Conservation (phyloP, 1,139 yeast genomes). For the Magnusiomyces tetraspermus region DNA sequence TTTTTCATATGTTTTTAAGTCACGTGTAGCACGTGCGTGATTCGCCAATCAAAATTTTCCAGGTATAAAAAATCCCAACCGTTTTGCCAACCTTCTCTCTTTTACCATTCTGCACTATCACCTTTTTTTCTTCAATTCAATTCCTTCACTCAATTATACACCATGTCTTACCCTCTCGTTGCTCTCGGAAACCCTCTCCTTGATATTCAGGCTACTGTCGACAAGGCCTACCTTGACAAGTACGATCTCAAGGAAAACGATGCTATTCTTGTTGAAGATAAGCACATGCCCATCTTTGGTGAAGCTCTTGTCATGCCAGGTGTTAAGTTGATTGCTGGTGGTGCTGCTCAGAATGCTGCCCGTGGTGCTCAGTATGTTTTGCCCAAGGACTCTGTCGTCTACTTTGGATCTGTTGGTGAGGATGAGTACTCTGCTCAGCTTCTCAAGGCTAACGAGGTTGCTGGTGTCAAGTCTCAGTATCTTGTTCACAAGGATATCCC, state of each 20-base stretch:
- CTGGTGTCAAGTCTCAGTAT: conserved; percentile 83
- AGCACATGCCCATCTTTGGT: conserved; percentile 76
- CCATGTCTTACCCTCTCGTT: conserved; percentile 51
- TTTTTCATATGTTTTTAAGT: no score
- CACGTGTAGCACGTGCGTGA: no score
- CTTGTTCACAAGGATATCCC: conserved; percentile 59
- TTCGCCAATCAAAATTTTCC: no score
- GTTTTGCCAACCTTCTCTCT: no score
- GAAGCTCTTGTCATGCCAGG: conserved; percentile 58
- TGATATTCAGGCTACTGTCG: conserved; percentile 80
- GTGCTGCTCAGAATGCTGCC: conserved; percentile 99
- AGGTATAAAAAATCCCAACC: no score
- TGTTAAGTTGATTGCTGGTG: conserved; percentile 84
- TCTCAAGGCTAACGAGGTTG: conserved; percentile 69
- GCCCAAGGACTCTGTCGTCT: conserved; percentile 73
- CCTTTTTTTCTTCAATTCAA: no score
- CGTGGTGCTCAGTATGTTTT: conserved; percentile 94
- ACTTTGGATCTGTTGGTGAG: conserved; percentile 94
- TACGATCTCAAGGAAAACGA: conserved; percentile 84
- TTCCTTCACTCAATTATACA: no score
- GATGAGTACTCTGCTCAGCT: conserved; percentile 81
- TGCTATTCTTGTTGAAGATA: conserved; percentile 85
- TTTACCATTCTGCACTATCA: no score
- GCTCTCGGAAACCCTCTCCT: conserved; percentile 74
- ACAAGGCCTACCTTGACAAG: conserved; percentile 58